Evolutionary conservation across 2,329 filamentous ascomycete genomes (phyloP).

Genomic region (Paracorniculantispora psalliotae): DNA sequence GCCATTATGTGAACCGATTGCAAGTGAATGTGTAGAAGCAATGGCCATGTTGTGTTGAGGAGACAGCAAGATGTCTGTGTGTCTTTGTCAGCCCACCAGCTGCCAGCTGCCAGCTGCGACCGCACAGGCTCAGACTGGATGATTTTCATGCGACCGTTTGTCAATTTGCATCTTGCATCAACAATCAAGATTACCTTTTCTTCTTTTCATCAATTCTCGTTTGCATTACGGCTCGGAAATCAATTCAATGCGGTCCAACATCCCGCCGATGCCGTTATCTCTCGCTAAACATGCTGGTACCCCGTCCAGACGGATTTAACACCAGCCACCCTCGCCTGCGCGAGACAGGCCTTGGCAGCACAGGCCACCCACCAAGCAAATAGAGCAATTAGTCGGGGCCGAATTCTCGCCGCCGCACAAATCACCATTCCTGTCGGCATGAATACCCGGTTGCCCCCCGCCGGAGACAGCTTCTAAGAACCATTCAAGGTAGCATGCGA

Average conservation of each 20-base stretch:
- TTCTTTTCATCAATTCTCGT: no score
- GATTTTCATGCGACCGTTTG: background rate
- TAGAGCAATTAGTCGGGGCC: background rate
- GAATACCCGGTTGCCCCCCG: background rate
- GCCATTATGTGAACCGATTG: background rate
- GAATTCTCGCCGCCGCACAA: background rate
- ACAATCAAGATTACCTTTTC: background rate
- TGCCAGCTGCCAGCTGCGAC: background rate
- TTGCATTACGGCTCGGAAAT: background rate
- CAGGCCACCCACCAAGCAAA: background rate
- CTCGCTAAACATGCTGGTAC: background rate
- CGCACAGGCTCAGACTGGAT: background rate
- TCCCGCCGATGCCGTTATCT: background rate
- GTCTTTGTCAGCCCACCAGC: background rate
- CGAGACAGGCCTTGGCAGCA: background rate
- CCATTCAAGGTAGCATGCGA: background rate
- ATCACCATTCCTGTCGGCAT: background rate
- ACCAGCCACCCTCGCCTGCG: background rate
- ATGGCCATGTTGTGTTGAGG: background rate
- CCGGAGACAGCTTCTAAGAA: background rate
- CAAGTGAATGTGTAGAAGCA: background rate
- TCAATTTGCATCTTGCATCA: background rate
- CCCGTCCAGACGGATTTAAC: background rate
- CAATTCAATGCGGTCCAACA: background rate
- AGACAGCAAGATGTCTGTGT: background rate